Base-by-base conservation (phyloP, 352 stramenopile genomes). In the Albugo candida region DNA sequence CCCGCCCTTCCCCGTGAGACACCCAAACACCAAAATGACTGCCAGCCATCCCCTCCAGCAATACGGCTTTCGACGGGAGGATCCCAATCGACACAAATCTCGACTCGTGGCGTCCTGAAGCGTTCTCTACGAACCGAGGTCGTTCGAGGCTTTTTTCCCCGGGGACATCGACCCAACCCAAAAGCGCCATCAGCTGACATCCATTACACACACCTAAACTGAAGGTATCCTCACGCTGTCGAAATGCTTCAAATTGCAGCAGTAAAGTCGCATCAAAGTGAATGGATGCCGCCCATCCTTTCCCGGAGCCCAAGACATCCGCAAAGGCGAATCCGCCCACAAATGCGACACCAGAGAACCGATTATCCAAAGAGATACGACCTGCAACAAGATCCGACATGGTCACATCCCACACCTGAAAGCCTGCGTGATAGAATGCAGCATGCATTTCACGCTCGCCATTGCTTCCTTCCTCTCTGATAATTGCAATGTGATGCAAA, bases 201-300 rank as follows among this genome's bases (percentile, higher is more conserved):
- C 96, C 96, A 63, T 99, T 99, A 69, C 96, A 99, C 0, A 98
- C 83, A 47, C 96, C 96, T 14, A 99, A 84, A 64, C 83, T 97
- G 70, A 99, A 99, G 16, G 95, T 99, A 70, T 99, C 91, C 21
- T 79, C 58, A 49, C 94, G 85, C 13, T 81, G 80, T 42, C 85
- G 83, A 73, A 99, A 99, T 5, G 76, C 75, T 49, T 96, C 54
- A 57, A 99, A 99, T 70, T 99, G 91, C 58, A 92, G 72, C 40
- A 94, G 83, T 13, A 99, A 75, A 56, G 88, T 79, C 19, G 76
- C 58, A 63, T 98, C 97, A 73, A 96, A 99, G 61, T 95, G 95
- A 56, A 99, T 96, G 36, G 96, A 86, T 41, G 83, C 94, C 13
- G 94, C 93, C 94, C 94, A 99, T 48, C 96, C 96, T 68, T 99